Conservation (phyloP, 176 grass and related monocot species). For the Triticum dicoccoides region DNA sequence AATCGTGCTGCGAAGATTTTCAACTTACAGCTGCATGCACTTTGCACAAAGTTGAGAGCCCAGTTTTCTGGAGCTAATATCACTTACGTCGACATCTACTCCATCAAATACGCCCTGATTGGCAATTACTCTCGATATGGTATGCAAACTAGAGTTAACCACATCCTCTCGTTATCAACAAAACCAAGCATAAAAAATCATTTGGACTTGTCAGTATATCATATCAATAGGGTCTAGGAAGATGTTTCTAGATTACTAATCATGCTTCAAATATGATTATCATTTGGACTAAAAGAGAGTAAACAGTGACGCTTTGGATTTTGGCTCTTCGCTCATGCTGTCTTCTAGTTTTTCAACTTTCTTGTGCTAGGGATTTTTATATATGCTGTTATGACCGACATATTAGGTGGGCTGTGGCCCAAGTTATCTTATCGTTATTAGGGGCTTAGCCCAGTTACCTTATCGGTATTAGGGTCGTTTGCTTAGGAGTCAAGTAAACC, state of each 20-base stretch:
- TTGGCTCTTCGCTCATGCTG: neutral
- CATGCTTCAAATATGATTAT: constrained; percentile 23
- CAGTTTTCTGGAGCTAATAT: constrained; percentile 65
- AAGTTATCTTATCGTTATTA: too few species aligned
- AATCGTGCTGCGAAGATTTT: constrained; percentile 86
- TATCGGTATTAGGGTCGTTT: too few species aligned
- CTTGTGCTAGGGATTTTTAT: neutral
- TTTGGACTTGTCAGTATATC: neutral
- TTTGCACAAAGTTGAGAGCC: constrained; percentile 74
- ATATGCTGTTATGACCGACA: neutral
- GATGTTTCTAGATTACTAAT: neutral
- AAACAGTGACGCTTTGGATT: neutral
- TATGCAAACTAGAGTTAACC: constrained; percentile 37
- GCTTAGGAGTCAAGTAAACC: too few species aligned
- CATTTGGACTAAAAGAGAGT: neutral
- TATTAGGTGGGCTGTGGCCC: too few species aligned
- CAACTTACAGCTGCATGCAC: constrained; percentile 83
- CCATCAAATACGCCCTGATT: constrained; percentile 78
- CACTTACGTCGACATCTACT: constrained; percentile 89
- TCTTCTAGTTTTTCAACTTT: neutral
- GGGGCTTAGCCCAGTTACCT: too few species aligned
- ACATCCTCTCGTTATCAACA: neutral
- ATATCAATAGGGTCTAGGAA: neutral
- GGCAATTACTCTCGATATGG: constrained; percentile 88
- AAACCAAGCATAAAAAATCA: neutral